Percentiles rank a stretch among this genome's conserved stretches.
These are phyloP conservation scores for Pichia kudriavzevii DNA, from an alignment of 1,139 yeast species.

Conservation along the genomic window DNA sequence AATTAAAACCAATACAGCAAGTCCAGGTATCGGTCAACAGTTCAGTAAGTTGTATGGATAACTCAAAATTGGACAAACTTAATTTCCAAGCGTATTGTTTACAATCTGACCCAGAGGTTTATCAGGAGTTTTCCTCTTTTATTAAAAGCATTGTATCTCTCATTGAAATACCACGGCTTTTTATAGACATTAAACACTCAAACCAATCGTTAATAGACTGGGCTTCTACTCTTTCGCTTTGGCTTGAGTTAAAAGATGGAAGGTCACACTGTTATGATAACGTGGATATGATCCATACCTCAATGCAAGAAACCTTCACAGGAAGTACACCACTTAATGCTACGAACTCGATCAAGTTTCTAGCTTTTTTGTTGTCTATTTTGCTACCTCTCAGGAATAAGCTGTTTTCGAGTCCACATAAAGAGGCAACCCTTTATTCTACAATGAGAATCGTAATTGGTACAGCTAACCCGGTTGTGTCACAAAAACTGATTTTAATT, in stretches of 20 bases:
- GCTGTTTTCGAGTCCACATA: constrained; percentile 32
- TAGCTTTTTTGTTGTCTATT: constrained; percentile 41
- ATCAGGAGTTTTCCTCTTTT: constrained; percentile 31
- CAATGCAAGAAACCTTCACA: neutral
- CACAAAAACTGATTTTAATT: constrained; percentile 46
- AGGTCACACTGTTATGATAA: constrained; percentile 15
- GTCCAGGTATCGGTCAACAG: too few relatives aligned
- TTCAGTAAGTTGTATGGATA: too few relatives aligned
- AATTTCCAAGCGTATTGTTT: constrained; percentile 32
- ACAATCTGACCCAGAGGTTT: constrained; percentile 39
- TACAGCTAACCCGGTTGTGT: constrained; percentile 52
- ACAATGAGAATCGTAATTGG: constrained; percentile 38
- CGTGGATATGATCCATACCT: neutral
- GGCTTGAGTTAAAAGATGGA: constrained; percentile 52
- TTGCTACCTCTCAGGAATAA: constrained; percentile 34
- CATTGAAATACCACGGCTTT: constrained; percentile 41
- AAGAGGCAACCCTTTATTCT: constrained; percentile 25
- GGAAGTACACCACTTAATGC: neutral
- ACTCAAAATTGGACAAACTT: constrained; percentile 10
- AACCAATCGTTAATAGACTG: constrained; percentile 36
- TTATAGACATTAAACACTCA: constrained; percentile 25
- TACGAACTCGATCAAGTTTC: constrained; percentile 26
- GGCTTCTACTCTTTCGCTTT: constrained; percentile 45
- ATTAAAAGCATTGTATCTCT: constrained; percentile 36
- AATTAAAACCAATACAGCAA: constrained; percentile 19